Conservation (phyloP, 495 filamentous ascomycete species). For the Evernia prunastri region DNA sequence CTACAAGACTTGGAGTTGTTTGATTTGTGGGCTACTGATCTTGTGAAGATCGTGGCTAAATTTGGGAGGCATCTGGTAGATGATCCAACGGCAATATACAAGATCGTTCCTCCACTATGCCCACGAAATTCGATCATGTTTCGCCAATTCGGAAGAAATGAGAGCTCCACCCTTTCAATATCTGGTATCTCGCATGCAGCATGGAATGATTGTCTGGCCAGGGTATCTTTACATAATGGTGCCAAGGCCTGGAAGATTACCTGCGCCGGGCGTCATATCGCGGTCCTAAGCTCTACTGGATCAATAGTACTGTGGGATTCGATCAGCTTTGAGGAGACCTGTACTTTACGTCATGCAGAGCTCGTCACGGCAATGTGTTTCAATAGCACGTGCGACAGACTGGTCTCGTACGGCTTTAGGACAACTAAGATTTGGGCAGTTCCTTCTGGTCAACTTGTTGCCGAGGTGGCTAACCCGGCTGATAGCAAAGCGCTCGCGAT, state of each 20-base stretch:
- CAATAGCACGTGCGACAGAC: constrained; percentile 12
- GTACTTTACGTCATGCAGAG: constrained; percentile 18
- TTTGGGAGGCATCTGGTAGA: constrained; percentile 28
- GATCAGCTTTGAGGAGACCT: constrained; percentile 11
- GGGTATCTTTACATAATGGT: constrained; percentile 12
- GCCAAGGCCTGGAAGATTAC: constrained; percentile 11
- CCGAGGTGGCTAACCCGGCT: constrained; percentile 15
- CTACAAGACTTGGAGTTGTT: constrained; percentile 21
- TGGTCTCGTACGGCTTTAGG: constrained; percentile 20
- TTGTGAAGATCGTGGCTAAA: constrained; percentile 34
- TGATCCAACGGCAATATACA: constrained; percentile 33
- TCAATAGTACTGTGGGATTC: constrained; percentile 23
- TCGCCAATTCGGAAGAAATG: constrained; percentile 18
- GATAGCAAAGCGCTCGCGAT: constrained; percentile 18
- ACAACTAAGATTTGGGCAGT: constrained; percentile 22
- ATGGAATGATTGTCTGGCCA: constrained; percentile 28
- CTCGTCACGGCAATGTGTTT: constrained; percentile 18
- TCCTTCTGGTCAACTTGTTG: constrained; percentile 8
- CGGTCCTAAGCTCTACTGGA: constrained; percentile 18
- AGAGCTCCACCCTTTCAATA: constrained; percentile 2
- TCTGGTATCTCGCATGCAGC: constrained; percentile 14
- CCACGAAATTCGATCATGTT: constrained; percentile 26
- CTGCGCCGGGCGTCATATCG: constrained; percentile 15
- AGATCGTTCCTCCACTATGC: constrained; percentile 34
- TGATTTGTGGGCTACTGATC: constrained; percentile 34